Percentiles rank a stretch among this genome's conserved stretches.
phyloP scores from a whole-genome alignment of 305 asterid genomes.

The Fraxinus baroniana region DNA sequence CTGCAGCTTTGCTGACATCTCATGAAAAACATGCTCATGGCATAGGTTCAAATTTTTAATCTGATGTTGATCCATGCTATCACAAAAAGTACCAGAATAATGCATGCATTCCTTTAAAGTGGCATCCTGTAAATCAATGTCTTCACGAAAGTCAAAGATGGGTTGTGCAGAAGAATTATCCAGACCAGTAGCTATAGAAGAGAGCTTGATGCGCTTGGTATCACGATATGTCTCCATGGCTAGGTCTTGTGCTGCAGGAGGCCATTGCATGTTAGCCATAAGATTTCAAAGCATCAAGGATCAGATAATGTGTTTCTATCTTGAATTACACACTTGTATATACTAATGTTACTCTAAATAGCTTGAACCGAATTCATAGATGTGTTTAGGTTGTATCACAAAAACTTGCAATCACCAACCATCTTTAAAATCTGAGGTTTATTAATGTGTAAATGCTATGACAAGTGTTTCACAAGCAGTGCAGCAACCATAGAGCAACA shows the following conservation, averaged over 20 bases:
- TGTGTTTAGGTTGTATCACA: background rate
- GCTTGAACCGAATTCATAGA: background rate
- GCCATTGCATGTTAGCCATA: slow-evolving; percentile 15
- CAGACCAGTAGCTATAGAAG: slow-evolving; percentile 17
- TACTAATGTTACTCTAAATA: background rate
- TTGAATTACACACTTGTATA: background rate
- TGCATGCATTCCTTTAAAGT: slow-evolving; percentile 17
- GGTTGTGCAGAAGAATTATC: slow-evolving; percentile 20
- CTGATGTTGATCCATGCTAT: slow-evolving; percentile 2
- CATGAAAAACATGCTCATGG: background rate
- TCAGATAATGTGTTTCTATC: background rate
- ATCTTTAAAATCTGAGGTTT: background rate
- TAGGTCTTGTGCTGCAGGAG: slow-evolving; percentile 35
- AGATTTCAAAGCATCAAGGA: background rate
- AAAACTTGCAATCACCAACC: background rate
- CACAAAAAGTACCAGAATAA: slow-evolving; percentile 11
- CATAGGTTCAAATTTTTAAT: slow-evolving; percentile 22
- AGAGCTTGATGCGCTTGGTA: slow-evolving; percentile 40
- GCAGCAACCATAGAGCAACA: background rate
- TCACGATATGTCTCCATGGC: slow-evolving; percentile 28
- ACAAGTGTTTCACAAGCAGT: background rate
- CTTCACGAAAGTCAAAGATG: slow-evolving; percentile 13
- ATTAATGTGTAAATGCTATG: background rate
- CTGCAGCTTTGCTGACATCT: slow-evolving; percentile 12
- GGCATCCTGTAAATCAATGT: slow-evolving; percentile 14